phyloP scores from a whole-genome alignment of 768 basidiomycete genomes.

The Hortiboletus flavorubellus region DNA sequence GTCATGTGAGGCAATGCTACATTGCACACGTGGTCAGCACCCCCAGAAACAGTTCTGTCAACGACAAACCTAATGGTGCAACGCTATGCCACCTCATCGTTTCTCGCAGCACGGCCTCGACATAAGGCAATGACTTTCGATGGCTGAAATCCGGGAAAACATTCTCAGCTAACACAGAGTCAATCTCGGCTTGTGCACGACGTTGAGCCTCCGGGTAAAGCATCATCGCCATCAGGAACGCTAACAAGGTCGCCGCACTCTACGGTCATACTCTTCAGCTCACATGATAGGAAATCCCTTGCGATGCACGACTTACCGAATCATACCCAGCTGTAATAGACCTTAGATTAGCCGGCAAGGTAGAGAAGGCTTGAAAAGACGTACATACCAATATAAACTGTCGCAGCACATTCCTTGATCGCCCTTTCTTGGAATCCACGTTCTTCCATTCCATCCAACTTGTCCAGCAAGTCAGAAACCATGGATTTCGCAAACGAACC shows the following conservation, averaged over 20 bases:
- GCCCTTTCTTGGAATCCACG: slow-evolving; percentile 18
- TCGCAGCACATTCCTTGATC: slow-evolving; percentile 29
- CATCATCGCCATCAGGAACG: slow-evolving; percentile 30
- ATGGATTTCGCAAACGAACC: slow-evolving; percentile 28
- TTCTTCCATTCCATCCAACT: slow-evolving; percentile 16
- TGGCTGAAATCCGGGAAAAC: slow-evolving; percentile 27
- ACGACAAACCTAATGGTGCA: slow-evolving; percentile 25
- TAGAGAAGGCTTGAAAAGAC: background rate
- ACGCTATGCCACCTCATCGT: slow-evolving; percentile 33
- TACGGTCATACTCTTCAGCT: slow-evolving; percentile 1
- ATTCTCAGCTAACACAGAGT: slow-evolving; percentile 14
- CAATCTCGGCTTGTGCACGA: slow-evolving; percentile 31
- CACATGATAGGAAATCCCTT: background rate
- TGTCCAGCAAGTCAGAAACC: slow-evolving; percentile 27
- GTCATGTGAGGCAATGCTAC: slow-evolving; percentile 30
- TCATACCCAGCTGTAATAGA: slow-evolving; percentile 25
- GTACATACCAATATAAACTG: slow-evolving; percentile 29
- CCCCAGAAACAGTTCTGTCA: background rate
- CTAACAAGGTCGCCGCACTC: slow-evolving; percentile 22
- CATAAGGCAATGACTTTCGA: slow-evolving; percentile 24
- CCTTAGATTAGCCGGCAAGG: background rate
- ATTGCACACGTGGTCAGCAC: slow-evolving; percentile 5
- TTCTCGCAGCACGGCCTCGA: slow-evolving; percentile 31
- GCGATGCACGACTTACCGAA: slow-evolving; percentile 13
- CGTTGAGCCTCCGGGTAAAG: slow-evolving; percentile 30